Evolutionary conservation across 1,284 basidiomycete species (phyloP).

Genomic region (Rhodotorula sp.): DNA sequence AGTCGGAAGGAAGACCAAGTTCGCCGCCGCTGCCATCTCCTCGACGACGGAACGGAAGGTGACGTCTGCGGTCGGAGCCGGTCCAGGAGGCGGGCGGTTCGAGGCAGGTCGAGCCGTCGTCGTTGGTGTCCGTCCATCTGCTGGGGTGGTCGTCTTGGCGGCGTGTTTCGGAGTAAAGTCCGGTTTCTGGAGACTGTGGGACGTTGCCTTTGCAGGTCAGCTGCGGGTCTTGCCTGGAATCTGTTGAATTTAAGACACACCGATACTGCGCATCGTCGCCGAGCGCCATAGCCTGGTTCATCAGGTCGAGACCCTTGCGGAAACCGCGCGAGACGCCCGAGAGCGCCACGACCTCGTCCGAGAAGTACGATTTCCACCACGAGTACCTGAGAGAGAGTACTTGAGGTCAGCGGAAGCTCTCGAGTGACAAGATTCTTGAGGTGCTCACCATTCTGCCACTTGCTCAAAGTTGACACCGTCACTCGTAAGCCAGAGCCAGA

Average conservation of each 20-base stretch:
- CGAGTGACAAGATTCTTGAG: background rate
- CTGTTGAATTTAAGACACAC: constrained; percentile 2
- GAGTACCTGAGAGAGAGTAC: constrained; percentile 51
- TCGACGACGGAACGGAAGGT: constrained; percentile 90
- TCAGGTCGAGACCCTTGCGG: constrained; percentile 77
- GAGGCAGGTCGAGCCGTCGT: constrained; percentile 50
- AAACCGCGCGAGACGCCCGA: constrained; percentile 74
- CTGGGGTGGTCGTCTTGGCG: constrained; percentile 52
- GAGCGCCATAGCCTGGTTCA: constrained; percentile 86
- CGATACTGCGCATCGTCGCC: constrained; percentile 54
- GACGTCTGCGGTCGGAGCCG: constrained; percentile 54
- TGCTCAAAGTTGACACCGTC: constrained; percentile 80
- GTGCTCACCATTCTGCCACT: constrained; percentile 81
- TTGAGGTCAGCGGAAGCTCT: background rate
- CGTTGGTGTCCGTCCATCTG: background rate
- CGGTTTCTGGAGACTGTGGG: constrained; percentile 36
- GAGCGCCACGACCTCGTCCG: constrained; percentile 64
- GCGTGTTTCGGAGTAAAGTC: constrained; percentile 24
- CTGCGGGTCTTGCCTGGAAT: no score
- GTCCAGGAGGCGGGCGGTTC: constrained; percentile 48
- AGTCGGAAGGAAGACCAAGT: constrained; percentile 83
- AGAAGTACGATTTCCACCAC: constrained; percentile 76
- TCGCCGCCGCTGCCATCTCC: constrained; percentile 75
- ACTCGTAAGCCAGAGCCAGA: constrained; percentile 87
- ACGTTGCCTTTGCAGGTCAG: background rate